Evolutionary conservation across 352 stramenopile genomes (phyloP).

Genomic region (Phytopythium mirpurense): DNA sequence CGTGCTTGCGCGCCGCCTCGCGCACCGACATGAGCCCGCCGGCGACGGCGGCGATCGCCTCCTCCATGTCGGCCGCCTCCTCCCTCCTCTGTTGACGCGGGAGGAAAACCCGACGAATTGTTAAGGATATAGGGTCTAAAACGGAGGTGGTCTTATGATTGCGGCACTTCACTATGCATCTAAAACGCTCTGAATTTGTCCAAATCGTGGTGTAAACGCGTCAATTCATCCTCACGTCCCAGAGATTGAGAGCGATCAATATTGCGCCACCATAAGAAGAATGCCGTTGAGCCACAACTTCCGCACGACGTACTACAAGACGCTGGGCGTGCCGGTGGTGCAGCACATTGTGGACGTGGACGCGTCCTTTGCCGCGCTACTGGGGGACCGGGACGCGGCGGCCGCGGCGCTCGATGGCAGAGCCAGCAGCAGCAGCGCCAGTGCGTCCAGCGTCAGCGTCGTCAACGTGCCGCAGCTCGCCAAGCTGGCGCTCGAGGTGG

Average conservation of each 20-base stretch:
- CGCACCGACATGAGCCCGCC: conserved; percentile 61
- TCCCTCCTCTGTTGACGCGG: no score
- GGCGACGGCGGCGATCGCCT: conserved; percentile 55
- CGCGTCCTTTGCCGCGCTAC: conserved; percentile 62
- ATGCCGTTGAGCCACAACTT: conserved; percentile 79
- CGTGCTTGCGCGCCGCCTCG: conserved; percentile 63
- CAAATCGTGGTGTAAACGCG: no score
- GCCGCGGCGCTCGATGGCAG: neutral
- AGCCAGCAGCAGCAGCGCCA: no score
- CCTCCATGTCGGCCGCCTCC: conserved; percentile 19
- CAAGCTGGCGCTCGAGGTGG: conserved; percentile 73
- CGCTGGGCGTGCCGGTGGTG: conserved; percentile 76
- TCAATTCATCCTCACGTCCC: no score
- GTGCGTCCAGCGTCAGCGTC: neutral
- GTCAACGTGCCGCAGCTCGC: conserved; percentile 65
- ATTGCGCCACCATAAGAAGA: no score
- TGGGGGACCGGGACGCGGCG: conserved; percentile 13
- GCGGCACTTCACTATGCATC: no score
- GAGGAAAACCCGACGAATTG: no score
- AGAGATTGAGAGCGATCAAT: no score
- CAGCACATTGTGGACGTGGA: conserved; percentile 81
- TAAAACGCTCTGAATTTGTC: no score
- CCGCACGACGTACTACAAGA: conserved; percentile 87
- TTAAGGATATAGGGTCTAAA: no score
- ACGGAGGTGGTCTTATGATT: no score